A percentile compares a stretch with the other conserved stretches of the same genome.
Conservation (phyloP, 495 filamentous ascomycete genomes). For the Penicillium herquei region DNA sequence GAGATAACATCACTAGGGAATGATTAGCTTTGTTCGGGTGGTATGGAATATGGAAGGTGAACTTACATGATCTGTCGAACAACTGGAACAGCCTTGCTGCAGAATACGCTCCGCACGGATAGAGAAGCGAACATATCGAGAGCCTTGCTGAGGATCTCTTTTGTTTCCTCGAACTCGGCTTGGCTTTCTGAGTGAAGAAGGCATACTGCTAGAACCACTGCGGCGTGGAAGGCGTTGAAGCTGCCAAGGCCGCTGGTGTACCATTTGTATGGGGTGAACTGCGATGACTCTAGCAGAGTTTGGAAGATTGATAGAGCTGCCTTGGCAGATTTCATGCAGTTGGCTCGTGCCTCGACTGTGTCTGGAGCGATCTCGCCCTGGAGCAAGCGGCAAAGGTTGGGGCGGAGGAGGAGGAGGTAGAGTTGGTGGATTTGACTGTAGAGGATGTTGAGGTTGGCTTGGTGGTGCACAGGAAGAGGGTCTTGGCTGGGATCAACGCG, state of each 20-base stretch:
- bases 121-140: conserved; percentile 40
- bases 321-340: conserved; percentile 45
- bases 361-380: conserved; percentile 43
- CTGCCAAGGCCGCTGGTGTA: conserved; percentile 45
- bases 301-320: conserved; percentile 41
- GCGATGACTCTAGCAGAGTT: conserved; percentile 31
- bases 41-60: background rate
- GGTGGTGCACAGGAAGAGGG: conserved; percentile 34
- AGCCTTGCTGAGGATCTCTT: conserved; percentile 28
- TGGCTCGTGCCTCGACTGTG: conserved; percentile 35
- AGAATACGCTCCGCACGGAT: conserved; percentile 40
- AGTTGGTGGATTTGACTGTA: conserved; percentile 49
- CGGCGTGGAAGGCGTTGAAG: conserved; percentile 42
- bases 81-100: conserved; percentile 41
- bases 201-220: conserved; percentile 31
- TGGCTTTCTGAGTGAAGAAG: conserved; percentile 33
- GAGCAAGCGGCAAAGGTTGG: conserved; percentile 38
- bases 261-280: conserved; percentile 45
- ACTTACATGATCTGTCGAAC: conserved; percentile 41
- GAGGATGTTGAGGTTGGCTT: conserved; percentile 46
- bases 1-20: conserved; percentile 24
- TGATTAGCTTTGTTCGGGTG: conserved; percentile 3
- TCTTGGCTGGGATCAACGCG: conserved; percentile 27
- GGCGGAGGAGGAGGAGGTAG: conserved; percentile 45
- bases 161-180: conserved; percentile 34